Conservation (phyloP, 306 rosid species). For the Mimosa bimucronata region DNA sequence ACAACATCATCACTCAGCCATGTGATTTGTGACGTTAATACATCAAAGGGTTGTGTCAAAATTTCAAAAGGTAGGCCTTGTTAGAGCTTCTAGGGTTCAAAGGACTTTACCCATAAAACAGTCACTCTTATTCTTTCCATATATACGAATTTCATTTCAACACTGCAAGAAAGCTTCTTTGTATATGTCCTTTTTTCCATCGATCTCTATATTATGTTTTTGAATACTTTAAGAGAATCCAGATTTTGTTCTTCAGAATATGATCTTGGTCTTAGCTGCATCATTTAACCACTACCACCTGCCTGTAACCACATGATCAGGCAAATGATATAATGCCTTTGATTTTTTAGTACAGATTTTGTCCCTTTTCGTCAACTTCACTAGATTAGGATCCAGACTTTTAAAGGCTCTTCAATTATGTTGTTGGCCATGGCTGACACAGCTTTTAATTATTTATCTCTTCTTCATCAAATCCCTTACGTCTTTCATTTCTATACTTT, state of each 20-base stretch:
- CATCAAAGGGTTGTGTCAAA: not conserved
- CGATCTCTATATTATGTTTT: not conserved
- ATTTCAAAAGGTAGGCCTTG: not conserved
- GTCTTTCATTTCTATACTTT: not conserved
- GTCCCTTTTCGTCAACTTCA: not conserved
- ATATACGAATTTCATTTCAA: not conserved
- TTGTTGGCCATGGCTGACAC: not conserved
- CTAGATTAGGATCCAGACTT: not conserved
- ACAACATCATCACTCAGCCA: not conserved
- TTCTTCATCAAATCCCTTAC: not conserved
- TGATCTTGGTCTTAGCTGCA: not conserved
- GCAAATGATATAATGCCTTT: slow-evolving; percentile 7
- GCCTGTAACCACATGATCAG: not conserved
- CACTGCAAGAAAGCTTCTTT: not conserved
- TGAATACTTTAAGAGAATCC: not conserved
- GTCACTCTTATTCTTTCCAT: not conserved
- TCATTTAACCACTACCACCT: not conserved
- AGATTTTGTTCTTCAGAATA: not conserved
- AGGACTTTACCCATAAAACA: not conserved
- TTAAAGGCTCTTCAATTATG: not conserved
- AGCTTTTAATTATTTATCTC: not conserved
- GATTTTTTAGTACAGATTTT: not conserved
- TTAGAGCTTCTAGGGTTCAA: not conserved
- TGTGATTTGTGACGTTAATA: not conserved
- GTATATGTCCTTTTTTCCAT: not conserved